Percentiles rank a stretch among this genome's conserved stretches.
These are phyloP conservation scores for Picocystis sp. DNA, from an alignment of 163 green algal genomes.

Conservation along the genomic window DNA sequence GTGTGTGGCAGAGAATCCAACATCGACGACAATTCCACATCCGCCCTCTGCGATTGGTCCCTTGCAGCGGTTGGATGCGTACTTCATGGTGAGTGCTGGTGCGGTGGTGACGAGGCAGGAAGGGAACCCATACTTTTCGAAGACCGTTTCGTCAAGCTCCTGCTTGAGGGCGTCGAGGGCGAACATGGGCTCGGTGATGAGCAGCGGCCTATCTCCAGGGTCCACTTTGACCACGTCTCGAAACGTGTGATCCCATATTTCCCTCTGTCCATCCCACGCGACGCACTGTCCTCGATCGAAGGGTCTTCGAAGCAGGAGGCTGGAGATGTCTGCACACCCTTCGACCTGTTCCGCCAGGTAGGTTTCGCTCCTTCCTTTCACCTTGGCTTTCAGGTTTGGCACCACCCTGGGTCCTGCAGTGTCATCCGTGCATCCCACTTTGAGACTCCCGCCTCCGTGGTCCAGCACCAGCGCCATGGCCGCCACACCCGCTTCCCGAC, in stretches of 20 bases:
- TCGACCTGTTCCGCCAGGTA: constrained; percentile 49
- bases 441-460: constrained; percentile 11
- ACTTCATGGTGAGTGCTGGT: constrained; percentile 20
- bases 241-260: constrained; percentile 61
- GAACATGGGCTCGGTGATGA: constrained; percentile 82
- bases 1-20: constrained; percentile 83
- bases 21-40: constrained; percentile 76
- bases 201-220: constrained; percentile 34
- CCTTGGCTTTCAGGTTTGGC: constrained; percentile 58
- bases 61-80: constrained; percentile 4
- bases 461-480: background rate
- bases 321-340: constrained; percentile 42
- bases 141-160: constrained; percentile 50
- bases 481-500: too few species aligned
- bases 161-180: constrained; percentile 58
- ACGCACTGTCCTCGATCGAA: constrained; percentile 62
- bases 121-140: constrained; percentile 76
- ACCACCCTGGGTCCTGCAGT: constrained; percentile 36
- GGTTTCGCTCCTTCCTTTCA: constrained; percentile 44
- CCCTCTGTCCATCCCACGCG: constrained; percentile 66
- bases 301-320: constrained; percentile 10
- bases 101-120: constrained; percentile 31
- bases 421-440: constrained; percentile 48
- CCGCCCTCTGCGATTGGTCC: constrained; percentile 6
- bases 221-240: constrained; percentile 23